phyloP scores from a whole-genome alignment of 768 basidiomycete species.

The Mycena galericulata region DNA sequence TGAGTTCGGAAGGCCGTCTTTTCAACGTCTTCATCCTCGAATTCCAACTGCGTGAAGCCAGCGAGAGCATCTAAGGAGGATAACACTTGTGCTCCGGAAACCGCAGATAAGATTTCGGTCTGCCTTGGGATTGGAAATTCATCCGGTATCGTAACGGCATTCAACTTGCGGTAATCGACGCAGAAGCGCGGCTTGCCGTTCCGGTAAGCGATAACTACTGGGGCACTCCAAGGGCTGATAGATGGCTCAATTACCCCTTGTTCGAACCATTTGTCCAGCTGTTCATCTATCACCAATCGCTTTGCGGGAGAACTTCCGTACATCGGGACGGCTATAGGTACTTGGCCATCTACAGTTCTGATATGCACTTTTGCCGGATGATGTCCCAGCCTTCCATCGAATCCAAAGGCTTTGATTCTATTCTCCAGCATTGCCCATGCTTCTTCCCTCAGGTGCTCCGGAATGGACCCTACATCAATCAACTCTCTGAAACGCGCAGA shows the following conservation, averaged over 20 bases:
- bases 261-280: constrained; percentile 5
- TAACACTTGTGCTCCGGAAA: neutral
- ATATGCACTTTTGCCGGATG: neutral
- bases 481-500: no score
- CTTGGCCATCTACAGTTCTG: neutral
- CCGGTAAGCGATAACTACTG: no score
- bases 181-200: no score
- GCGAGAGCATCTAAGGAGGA: constrained; percentile 3
- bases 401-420: neutral
- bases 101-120: neutral
- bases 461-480: neutral
- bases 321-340: constrained; percentile 20
- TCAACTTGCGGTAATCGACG: no score
- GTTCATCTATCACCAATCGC: neutral
- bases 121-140: constrained; percentile 1
- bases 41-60: neutral
- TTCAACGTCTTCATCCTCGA: neutral
- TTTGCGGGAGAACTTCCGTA: no score
- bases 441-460: neutral
- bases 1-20: constrained; percentile 9
- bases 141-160: neutral
- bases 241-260: neutral
- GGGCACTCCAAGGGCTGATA: neutral
- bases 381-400: neutral
- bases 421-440: neutral